phyloP scores from a whole-genome alignment of 164 flowering plant species.

The Hamamelis virginiana region DNA sequence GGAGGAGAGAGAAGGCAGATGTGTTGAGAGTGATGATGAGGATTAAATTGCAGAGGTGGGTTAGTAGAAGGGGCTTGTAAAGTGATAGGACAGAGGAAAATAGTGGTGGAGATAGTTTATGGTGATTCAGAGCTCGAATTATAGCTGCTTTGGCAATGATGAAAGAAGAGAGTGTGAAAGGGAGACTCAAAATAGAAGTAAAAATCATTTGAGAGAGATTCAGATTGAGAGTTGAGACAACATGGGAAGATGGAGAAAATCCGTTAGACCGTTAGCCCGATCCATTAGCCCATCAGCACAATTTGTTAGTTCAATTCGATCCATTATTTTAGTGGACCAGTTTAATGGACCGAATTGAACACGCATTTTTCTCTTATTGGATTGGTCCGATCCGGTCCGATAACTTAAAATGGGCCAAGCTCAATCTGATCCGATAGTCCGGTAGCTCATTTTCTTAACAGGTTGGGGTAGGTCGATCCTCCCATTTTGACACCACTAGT shows the following conservation, averaged over 20 bases:
- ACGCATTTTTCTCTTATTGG: too few relatives aligned
- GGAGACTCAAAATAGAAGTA: conserved; percentile 6
- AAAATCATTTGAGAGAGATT: conserved; percentile 5
- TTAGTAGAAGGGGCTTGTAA: conserved; percentile 30
- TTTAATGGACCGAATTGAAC: too few relatives aligned
- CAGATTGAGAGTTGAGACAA: not conserved
- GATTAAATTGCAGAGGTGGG: conserved; percentile 34
- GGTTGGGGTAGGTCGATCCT: too few relatives aligned
- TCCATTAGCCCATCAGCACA: too few relatives aligned
- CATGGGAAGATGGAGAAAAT: not conserved
- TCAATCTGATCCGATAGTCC: too few relatives aligned
- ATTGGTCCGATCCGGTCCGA: too few relatives aligned
- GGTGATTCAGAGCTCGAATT: conserved; percentile 18
- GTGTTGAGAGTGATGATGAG: conserved; percentile 29
- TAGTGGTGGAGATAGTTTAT: conserved; percentile 5
- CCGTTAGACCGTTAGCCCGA: too few relatives aligned
- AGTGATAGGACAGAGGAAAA: conserved; percentile 18
- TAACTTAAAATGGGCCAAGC: too few relatives aligned
- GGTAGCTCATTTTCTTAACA: too few relatives aligned
- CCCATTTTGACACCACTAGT: too few relatives aligned
- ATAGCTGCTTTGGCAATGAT: conserved; percentile 20
- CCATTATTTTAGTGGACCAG: too few relatives aligned
- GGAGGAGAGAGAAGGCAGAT: conserved; percentile 27
- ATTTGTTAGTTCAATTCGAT: too few relatives aligned
- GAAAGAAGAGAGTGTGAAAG: conserved; percentile 18